phyloP scores from a whole-genome alignment of 371 early-diverging fungal species.

The Coemansia sp. region DNA sequence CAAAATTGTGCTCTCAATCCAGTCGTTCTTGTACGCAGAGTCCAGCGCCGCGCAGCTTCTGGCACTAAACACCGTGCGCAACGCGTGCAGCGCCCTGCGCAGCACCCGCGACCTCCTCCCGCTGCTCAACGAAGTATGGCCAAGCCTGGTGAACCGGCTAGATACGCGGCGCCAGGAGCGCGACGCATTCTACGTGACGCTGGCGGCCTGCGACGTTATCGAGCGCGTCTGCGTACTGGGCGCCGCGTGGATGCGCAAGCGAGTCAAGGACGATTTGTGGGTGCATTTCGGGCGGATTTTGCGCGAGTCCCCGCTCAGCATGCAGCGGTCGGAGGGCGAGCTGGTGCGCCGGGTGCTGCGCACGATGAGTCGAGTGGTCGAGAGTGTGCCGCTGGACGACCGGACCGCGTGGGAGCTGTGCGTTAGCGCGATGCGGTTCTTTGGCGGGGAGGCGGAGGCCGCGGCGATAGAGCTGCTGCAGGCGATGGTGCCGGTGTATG shows the following conservation, averaged over 20 bases:
- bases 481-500: conserved; percentile 35
- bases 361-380: conserved; percentile 30
- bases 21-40: conserved; percentile 20
- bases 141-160: conserved; percentile 24
- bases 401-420: conserved; percentile 21
- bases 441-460: conserved; percentile 7
- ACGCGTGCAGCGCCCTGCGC: conserved; percentile 19
- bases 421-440: conserved; percentile 8
- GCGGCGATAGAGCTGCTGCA: conserved; percentile 14
- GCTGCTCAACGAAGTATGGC: conserved; percentile 42
- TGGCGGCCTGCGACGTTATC: conserved; percentile 43
- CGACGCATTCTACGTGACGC: conserved; percentile 23
- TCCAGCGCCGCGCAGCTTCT: conserved; percentile 31
- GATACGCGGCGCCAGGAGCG: neutral
- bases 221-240: conserved; percentile 30
- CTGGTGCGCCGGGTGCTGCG: conserved; percentile 12
- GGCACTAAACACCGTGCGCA: conserved; percentile 41
- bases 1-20: conserved; percentile 29
- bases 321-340: conserved; percentile 9
- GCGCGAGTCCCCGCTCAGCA: neutral
- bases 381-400: conserved; percentile 32
- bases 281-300: conserved; percentile 17
- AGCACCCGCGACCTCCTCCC: conserved; percentile 34
- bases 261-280: conserved; percentile 43
- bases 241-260: conserved; percentile 39